A percentile compares a stretch with the other conserved stretches of the same genome.
Evolutionary conservation across 139 green algal species (phyloP).

Genomic region (Prasinococcaceae sp.): DNA sequence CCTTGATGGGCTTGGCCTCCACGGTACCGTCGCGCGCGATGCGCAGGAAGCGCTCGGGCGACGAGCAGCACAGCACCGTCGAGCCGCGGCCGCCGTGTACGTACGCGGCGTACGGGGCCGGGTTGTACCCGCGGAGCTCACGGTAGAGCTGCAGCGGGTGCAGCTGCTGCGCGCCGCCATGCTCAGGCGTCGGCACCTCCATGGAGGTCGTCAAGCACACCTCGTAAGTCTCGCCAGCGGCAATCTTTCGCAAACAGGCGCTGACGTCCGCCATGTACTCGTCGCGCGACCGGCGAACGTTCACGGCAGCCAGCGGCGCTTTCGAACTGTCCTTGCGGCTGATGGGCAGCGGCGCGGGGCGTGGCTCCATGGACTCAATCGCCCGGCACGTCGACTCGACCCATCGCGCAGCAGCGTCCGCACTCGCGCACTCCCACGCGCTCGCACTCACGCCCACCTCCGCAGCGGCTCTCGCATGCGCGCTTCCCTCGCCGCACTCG

Average conservation of each 20-base stretch:
- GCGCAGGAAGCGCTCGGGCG: constrained; percentile 87
- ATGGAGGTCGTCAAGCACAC: constrained; percentile 70
- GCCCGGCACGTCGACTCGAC: background rate
- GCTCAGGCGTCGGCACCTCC: no score
- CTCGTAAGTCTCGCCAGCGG: constrained; percentile 85
- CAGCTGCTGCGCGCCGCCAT: no score
- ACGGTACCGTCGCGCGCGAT: constrained; percentile 38
- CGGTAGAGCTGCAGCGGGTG: constrained; percentile 48
- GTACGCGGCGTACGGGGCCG: constrained; percentile 83
- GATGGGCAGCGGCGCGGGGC: background rate
- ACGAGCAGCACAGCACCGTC: constrained; percentile 61
- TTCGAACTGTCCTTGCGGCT: background rate
- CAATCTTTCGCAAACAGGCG: constrained; percentile 51
- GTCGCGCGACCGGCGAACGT: no score
- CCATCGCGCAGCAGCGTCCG: background rate
- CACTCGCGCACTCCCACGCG: constrained; percentile 9
- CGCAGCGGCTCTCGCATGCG: background rate
- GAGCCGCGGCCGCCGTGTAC: constrained; percentile 40
- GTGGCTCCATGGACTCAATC: background rate
- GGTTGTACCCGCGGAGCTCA: constrained; percentile 67
- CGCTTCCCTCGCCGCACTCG: no score
- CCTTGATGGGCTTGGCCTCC: constrained; percentile 95
- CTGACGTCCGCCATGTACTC: constrained; percentile 61
- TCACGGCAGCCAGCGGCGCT: no score
- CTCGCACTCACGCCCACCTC: background rate